A percentile compares a stretch with the other conserved stretches of the same genome.
Conservation (phyloP, 768 basidiomycete species). For the Ramaria sp. region DNA sequence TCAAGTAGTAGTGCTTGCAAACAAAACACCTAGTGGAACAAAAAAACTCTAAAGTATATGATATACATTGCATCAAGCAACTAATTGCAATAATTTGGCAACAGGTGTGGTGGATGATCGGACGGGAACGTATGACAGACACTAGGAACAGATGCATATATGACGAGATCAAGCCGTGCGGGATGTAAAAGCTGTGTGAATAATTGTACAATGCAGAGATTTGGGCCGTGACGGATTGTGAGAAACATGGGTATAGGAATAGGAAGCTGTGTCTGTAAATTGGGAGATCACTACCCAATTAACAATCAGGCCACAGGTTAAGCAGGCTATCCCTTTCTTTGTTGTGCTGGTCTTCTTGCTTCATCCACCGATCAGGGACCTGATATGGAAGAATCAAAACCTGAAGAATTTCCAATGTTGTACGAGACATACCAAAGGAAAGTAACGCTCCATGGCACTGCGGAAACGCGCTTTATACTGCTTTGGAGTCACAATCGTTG, state of each 20-base stretch:
- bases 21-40: conserved; percentile 35
- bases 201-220: background rate
- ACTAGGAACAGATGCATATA: background rate
- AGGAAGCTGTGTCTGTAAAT: no score
- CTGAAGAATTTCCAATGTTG: conserved; percentile 5
- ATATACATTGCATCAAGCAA: background rate
- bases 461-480: conserved; percentile 86
- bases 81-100: background rate
- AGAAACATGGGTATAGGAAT: no score
- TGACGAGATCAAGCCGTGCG: background rate
- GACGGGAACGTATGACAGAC: background rate
- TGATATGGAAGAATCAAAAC: conserved; percentile 17
- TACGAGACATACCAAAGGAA: conserved; percentile 53
- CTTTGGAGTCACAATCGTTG: conserved; percentile 93
- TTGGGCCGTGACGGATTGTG: no score
- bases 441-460: conserved; percentile 84
- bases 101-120: background rate
- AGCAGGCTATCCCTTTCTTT: conserved; percentile 6
- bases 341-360: conserved; percentile 46
- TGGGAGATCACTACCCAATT: background rate
- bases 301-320: conserved; percentile 33
- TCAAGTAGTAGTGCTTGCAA: conserved; percentile 39
- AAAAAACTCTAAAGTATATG: conserved; percentile 30
- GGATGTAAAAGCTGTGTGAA: background rate
- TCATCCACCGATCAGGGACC: conserved; percentile 91